Evolutionary conservation across 768 basidiomycete species (phyloP), one percentile per base, ranked within the genome.

Genomic region (Suillus luteus): DNA sequence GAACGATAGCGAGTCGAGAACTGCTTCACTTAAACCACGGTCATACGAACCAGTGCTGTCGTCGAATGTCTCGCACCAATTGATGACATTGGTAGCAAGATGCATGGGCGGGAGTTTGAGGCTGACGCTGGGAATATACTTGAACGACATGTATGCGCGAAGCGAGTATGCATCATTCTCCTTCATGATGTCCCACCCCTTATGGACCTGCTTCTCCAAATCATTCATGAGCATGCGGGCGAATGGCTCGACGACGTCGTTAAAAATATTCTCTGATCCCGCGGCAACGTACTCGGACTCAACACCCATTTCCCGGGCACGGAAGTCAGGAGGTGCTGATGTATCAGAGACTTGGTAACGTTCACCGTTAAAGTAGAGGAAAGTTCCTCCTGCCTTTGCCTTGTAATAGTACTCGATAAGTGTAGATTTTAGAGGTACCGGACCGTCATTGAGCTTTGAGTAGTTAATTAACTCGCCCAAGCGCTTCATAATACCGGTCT

Each of bases 1-100:
- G 33, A 77, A 78, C 3, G 69, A 70, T 24, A 79, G 38, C 5
- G 67, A 60, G 5, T 65, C 72, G 22, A 81, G 64, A n/a, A 81
- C 72, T 0, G 70, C 65, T 66, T 81, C 79, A 1, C 75, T 65
- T 44, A 81, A 67, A 19, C 71, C 71, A 0, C 71, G 70, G 62
- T 81, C 76, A 65, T 74, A 81, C 63, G 67, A 72, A 1, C 73
- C 75, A 5, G 72, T 71, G 35, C 65, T 70, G 17, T 68, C 70
- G 43, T 70, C 73, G 14, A 80, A 73, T 10, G 75, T 77, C 59
- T 77, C 76, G 62, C 68, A 49, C 67, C 65, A 12, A 38, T 58
- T 58, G 24, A 58, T 27, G 11, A 40, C 24, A 10, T 41, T 40
- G 10, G 22, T 57, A 15, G 35, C 0, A 24, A 61, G 61, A 41